phyloP scores from a whole-genome alignment of 805 yeast species.

The Metahyphopichia silvanorum region DNA sequence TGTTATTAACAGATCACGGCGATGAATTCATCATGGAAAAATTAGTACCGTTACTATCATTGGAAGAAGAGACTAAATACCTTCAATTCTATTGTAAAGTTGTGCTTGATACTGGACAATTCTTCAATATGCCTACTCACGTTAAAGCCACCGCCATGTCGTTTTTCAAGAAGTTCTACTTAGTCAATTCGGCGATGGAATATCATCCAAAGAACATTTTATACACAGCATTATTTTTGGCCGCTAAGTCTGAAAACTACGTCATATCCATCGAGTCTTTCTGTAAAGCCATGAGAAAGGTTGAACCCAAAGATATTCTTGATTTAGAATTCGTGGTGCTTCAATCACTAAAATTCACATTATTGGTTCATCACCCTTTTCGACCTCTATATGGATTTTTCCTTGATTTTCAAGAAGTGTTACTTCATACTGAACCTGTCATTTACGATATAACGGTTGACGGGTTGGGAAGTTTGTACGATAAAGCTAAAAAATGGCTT shows the following conservation, averaged over 20 bases:
- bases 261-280: constrained; percentile 84
- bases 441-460: constrained; percentile 46
- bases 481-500: constrained; percentile 61
- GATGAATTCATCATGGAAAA: constrained; percentile 26
- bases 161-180: constrained; percentile 76
- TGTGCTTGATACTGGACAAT: constrained; percentile 65
- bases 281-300: constrained; percentile 64
- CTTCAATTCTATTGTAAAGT: constrained; percentile 71
- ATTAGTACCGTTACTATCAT: constrained; percentile 45
- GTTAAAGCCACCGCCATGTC: constrained; percentile 84
- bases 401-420: constrained; percentile 72
- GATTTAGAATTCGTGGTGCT: constrained; percentile 77
- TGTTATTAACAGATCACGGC: constrained; percentile 26
- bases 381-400: constrained; percentile 92
- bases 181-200: constrained; percentile 80
- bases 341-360: constrained; percentile 71
- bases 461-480: constrained; percentile 66
- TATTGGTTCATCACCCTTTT: constrained; percentile 85
- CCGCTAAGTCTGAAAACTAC: constrained; percentile 89
- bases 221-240: constrained; percentile 72
- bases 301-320: constrained; percentile 63
- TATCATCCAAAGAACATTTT: constrained; percentile 81
- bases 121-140: constrained; percentile 82
- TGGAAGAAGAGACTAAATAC: constrained; percentile 68
- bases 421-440: constrained; percentile 40